phyloP scores from a whole-genome alignment of 1,284 basidiomycete species.

The Leccinum colubrinum region DNA sequence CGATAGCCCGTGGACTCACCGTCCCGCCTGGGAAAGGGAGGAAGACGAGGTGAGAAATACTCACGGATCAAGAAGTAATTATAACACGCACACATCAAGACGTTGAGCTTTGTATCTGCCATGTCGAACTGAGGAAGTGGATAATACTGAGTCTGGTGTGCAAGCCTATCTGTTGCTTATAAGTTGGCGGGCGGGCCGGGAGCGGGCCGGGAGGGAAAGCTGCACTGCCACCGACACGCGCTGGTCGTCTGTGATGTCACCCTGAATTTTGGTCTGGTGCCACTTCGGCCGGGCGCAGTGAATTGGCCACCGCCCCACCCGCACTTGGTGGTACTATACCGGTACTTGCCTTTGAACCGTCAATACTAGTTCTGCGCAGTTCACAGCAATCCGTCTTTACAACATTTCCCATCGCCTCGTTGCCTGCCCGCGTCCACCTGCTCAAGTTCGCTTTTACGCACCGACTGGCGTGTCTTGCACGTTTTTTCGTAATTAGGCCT shows the following conservation, averaged over 20 bases:
- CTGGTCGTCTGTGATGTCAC: slow-evolving; percentile 30
- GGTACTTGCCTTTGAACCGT: neutral
- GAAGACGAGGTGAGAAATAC: slow-evolving; percentile 2
- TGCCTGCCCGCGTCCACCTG: slow-evolving; percentile 7
- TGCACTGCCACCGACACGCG: slow-evolving; percentile 29
- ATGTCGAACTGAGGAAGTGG: slow-evolving; percentile 26
- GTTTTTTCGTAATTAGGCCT: slow-evolving; percentile 31
- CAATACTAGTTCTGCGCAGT: slow-evolving; percentile 9
- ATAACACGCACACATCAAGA: slow-evolving; percentile 66
- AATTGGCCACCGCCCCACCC: neutral
- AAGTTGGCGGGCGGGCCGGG: slow-evolving; percentile 6
- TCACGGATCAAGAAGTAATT: neutral
- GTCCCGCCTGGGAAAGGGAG: slow-evolving; percentile 53
- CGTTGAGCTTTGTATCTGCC: slow-evolving; percentile 53
- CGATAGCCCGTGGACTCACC: slow-evolving; percentile 36
- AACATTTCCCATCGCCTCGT: slow-evolving; percentile 9
- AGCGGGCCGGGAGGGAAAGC: slow-evolving; percentile 5
- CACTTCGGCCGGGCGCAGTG: neutral
- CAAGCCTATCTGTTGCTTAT: neutral
- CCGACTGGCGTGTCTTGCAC: slow-evolving; percentile 32
- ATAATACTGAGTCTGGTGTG: neutral
- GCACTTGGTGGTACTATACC: neutral
- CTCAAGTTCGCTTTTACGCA: slow-evolving; percentile 12
- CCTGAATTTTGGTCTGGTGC: slow-evolving; percentile 8
- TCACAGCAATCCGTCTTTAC: slow-evolving; percentile 8